A percentile compares a stretch with the other conserved stretches of the same genome.
These are phyloP conservation scores for Pyricularia sp. DNA, from an alignment of 2,329 filamentous ascomycete genomes.

Conservation along the genomic window DNA sequence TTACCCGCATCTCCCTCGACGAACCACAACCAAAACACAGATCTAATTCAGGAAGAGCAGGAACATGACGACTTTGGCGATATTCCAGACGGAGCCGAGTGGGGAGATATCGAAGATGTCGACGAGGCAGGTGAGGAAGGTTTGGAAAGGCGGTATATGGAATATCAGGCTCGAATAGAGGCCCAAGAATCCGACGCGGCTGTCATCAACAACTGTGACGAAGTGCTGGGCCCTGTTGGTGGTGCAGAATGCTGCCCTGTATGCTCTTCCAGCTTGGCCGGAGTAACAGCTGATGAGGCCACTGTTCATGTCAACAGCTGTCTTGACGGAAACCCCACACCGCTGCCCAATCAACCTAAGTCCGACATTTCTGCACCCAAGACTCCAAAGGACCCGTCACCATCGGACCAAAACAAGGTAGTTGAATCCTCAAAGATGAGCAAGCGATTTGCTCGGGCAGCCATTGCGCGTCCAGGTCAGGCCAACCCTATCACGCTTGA, in stretches of 20 bases:
- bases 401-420: slow-evolving; percentile 9
- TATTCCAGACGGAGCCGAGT: slow-evolving; percentile 44
- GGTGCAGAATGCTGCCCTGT: slow-evolving; percentile 59
- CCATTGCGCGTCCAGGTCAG: slow-evolving; percentile 70
- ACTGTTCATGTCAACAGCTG: slow-evolving; percentile 87
- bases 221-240: slow-evolving; percentile 17
- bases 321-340: slow-evolving; percentile 69
- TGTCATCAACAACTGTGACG: slow-evolving; percentile 19
- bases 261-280: slow-evolving; percentile 56
- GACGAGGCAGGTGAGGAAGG: slow-evolving; percentile 51
- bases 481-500: slow-evolving; percentile 63
- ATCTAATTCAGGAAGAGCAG: slow-evolving; percentile 5
- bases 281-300: slow-evolving; percentile 55
- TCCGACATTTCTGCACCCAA: slow-evolving; percentile 8
- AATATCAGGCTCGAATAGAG: slow-evolving; percentile 61
- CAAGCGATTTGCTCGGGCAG: slow-evolving; percentile 57
- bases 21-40: neutral
- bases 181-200: slow-evolving; percentile 40
- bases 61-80: slow-evolving; percentile 24
- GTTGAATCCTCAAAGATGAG: slow-evolving; percentile 11
- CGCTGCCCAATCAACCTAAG: slow-evolving; percentile 31
- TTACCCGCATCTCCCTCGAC: slow-evolving; percentile 2
- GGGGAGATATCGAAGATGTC: slow-evolving; percentile 35
- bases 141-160: slow-evolving; percentile 61
- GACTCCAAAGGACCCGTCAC: slow-evolving; percentile 4